Base-by-base conservation (phyloP, 2,329 filamentous ascomycete species). In the Claviceps arundinis region DNA sequence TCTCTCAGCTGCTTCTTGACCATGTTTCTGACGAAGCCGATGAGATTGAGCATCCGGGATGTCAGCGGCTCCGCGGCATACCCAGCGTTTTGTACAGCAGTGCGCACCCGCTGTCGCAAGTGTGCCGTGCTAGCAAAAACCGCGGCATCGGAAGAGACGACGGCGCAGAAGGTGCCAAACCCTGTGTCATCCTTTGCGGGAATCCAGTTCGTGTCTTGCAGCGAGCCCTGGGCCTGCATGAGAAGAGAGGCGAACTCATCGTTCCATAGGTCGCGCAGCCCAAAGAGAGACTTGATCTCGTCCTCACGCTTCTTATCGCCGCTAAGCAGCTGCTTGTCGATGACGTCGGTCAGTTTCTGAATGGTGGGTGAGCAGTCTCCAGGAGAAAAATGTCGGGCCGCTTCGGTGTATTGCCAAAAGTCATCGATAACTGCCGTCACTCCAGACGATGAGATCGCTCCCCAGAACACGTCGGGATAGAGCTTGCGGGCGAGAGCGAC, bases 381-480 rank as follows among this genome's bases (percentile, higher is more conserved):
- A 59, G 77, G 76, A 0, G 69, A 69, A 52, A 68, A 80, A 13
- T 72, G 61, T 1, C 72, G 69, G 0, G 73, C 72, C 0, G 75
- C 76, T 58, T 78, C 75, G 42, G 65, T 73, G 58, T 80, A 81
- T 59, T 77, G 63, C 75, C 86, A 91, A 66, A 83, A 91, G 59
- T 93, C 86, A 57, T 80, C 81, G 52, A 93, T 85, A 3, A 87
- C 87, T 54, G 80, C 78, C 0, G 85, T 87, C 0, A 93, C 87
- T 0, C 85, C 89, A 0, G 86, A 91, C 0, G 85, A 89, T 0
- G 85, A 84, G 48, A 95, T 91, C 4, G 84, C 79, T 7, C 79
- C 89, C 76, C 79, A 91, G 67, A 85, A 93, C 7, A 84, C 69
- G 37, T 91, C 81, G 0, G 89, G 88, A 63, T 95, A 94, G 16